Evolutionary conservation across 495 filamentous ascomycete species (phyloP).

Genomic region (Apiosordaria backusii): DNA sequence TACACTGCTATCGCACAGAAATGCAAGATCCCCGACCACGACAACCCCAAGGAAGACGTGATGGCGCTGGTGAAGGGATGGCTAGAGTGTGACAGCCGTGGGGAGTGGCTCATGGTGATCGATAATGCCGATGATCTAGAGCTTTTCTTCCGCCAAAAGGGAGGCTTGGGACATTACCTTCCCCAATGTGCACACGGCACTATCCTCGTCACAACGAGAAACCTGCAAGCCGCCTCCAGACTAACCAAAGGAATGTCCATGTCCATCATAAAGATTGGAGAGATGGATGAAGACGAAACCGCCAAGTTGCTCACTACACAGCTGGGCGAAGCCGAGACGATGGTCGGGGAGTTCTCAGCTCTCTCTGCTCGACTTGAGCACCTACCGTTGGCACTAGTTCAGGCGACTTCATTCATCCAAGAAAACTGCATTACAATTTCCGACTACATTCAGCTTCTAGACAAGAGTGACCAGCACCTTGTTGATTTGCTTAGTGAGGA

Average conservation of each 20-base stretch:
- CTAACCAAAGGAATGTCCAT: constrained; percentile 16
- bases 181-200: constrained; percentile 34
- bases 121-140: constrained; percentile 50
- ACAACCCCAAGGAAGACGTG: constrained; percentile 33
- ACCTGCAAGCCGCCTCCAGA: constrained; percentile 28
- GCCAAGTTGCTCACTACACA: constrained; percentile 16
- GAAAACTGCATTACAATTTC: constrained; percentile 32
- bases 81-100: constrained; percentile 35
- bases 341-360: constrained; percentile 3
- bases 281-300: constrained; percentile 34
- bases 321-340: constrained; percentile 6
- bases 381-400: constrained; percentile 47
- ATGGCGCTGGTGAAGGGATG: constrained; percentile 37
- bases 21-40: constrained; percentile 27
- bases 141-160: constrained; percentile 25
- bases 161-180: constrained; percentile 18
- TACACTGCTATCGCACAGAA: constrained; percentile 41
- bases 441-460: constrained; percentile 35
- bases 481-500: constrained; percentile 28
- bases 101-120: constrained; percentile 47
- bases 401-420: constrained; percentile 49
- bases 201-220: constrained; percentile 42
- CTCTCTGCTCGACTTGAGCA: constrained; percentile 39
- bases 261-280: constrained; percentile 22
- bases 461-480: constrained; percentile 23